Base-by-base conservation (phyloP, 768 basidiomycete species). In the Trametes punicea region DNA sequence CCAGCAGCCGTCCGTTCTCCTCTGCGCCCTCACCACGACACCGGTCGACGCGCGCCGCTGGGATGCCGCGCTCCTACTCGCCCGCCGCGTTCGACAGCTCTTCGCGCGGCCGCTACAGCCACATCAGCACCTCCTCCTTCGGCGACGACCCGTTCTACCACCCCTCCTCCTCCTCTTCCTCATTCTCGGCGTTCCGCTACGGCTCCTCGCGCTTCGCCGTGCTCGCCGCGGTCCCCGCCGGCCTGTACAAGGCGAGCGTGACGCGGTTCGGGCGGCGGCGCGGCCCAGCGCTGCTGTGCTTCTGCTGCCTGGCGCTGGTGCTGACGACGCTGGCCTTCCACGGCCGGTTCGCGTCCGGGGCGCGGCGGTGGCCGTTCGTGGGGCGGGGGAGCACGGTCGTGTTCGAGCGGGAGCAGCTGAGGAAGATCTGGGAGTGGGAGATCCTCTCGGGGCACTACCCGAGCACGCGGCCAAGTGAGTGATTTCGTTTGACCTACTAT, bases 371-470 rank as follows among this genome's bases (percentile, higher is more conserved):
- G 85, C 78, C 78, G 33, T 77, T 82, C 44, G 48, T 54, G 21
- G 69, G 73, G 11, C 77, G 77, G 34, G 74, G 82, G 21, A 75
- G 85, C 26, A 90, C 90, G 6, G 77, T 93, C 23, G 82, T 93
- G 30, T 93, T 81, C 64, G 76, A 76, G 56, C 75, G 83, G 50
- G 83, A 88, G 57, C 93, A 98, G 65, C 67, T 97, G 40, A 87
- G 53, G 44, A 55, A 47, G 54, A 55, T 60, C 7, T 98, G 61
- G 95, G 78, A 85, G 59, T 98, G 94, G 94, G 96, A 99, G 73
- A 81, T 98, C 54, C 74, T 83, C 21, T 90, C 91, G 60, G 97
- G 97, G 1, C 94, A 97, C 72, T 93, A 93, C 75, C 96, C 96
- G 6, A 88, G 65, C 80, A 86, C 54, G 89, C 98, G 70, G 97